Base-by-base conservation (phyloP, 2,329 filamentous ascomycete genomes). In the Sporothrix inflata region DNA sequence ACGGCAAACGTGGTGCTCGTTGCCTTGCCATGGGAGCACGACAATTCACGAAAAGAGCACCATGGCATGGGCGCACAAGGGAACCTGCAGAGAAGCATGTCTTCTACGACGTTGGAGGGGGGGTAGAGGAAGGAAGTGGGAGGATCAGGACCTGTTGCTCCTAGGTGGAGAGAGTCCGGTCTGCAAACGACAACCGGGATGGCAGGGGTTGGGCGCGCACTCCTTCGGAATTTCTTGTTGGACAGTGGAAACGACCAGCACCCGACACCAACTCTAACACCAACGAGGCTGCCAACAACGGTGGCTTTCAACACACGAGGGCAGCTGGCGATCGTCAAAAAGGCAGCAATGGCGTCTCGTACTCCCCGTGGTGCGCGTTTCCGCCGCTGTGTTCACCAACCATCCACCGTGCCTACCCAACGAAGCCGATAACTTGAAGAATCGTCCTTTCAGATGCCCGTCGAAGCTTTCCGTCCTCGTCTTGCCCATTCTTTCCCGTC, bases 1-100 rank as follows among this genome's bases (percentile, higher is more conserved):
- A 45, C 60, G 60, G 60, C 60, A 65, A 45, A 45, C 38, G 60
- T 65, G 60, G 38, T 65, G 60, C 53, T 65, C n/a, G 21, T 45
- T 65, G 38, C 60, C 60, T 65, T 42, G 38, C 38, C 38, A 42
- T 27, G 38, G 38, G 60, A 19, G 3, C 21, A 45, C 60, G 60
- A 45, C 11, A 21, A 27, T 45, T 21, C 38, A 45, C 60, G 38
- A 65, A 45, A 65, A 65, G 12, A 16, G 19, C 5, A 9, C 21
- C 38, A 45, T 38, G 60, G n/a, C 38, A 45, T 1, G 60, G n/a
- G 60, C 38, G 38, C n/a, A 65, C 60, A 65, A 45, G 60, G 60
- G 60, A 45, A 19, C 12, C 21, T 45, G 60, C 60, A 65, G 60
- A 65, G 21, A 45, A 27, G 9, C 60, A 45, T 65, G 4, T 1